Evolutionary conservation across 306 rosid species (phyloP).

Genomic region (Corylus heterophylla): DNA sequence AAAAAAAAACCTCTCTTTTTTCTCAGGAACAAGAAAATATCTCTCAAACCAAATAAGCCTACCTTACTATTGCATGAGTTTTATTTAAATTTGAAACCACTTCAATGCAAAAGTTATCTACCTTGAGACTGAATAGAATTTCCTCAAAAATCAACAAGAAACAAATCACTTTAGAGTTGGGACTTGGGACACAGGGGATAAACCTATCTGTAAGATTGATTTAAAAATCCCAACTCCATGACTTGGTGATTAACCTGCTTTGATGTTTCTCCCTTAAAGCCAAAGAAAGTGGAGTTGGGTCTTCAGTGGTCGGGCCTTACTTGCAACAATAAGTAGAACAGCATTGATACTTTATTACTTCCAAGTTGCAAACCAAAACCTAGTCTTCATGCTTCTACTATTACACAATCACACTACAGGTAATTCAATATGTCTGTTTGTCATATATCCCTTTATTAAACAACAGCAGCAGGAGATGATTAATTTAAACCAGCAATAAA

Average conservation of each 20-base stretch:
- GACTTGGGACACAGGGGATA: not conserved
- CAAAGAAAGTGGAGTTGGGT: not conserved
- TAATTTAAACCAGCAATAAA: not conserved
- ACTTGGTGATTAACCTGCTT: not conserved
- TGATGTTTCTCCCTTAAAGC: not conserved
- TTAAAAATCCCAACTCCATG: not conserved
- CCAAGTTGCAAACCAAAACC: not conserved
- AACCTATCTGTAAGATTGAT: not conserved
- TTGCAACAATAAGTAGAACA: not conserved
- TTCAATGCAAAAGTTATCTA: not conserved
- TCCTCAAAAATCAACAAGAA: not conserved
- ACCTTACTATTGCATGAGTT: not conserved
- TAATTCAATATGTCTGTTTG: not conserved
- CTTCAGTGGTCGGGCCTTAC: not conserved
- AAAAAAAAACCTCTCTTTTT: not conserved
- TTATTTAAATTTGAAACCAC: not conserved
- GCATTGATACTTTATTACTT: not conserved
- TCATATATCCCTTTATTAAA: not conserved
- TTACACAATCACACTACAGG: not conserved
- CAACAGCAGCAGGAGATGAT: not conserved
- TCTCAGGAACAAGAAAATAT: not conserved
- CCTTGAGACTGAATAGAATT: not conserved
- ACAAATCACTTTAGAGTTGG: not conserved
- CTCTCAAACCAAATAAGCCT: not conserved
- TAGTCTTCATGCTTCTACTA: not conserved